These are phyloP conservation scores for Passalora sequoiae DNA, from an alignment of 2,329 filamentous ascomycete genomes.

Conservation along the genomic window DNA sequence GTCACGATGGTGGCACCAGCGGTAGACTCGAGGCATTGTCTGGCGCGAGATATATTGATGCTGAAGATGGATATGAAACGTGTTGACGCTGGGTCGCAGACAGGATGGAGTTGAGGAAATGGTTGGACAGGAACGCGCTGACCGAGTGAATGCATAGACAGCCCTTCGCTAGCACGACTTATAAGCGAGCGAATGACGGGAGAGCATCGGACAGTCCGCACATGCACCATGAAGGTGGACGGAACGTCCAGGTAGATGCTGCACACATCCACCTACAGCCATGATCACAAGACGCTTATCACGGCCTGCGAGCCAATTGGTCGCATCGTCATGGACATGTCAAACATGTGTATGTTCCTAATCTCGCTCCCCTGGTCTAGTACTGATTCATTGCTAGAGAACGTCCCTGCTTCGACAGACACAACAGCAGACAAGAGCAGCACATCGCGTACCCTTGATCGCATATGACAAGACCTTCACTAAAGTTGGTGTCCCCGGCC, in stretches of 20 bases:
- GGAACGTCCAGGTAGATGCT: too few species aligned
- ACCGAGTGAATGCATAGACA: neutral
- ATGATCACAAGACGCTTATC: constrained; percentile 32
- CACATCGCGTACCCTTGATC: constrained; percentile 48
- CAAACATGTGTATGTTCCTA: constrained; percentile 26
- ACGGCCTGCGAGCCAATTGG: constrained; percentile 23
- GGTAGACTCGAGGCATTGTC: constrained; percentile 17
- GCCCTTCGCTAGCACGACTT: neutral
- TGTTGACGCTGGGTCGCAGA: constrained; percentile 17
- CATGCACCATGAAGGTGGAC: too few species aligned
- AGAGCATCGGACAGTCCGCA: neutral
- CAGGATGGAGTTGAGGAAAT: constrained; percentile 2
- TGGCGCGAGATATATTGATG: constrained; percentile 13
- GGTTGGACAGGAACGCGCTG: constrained; percentile 14
- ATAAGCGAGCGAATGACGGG: neutral
- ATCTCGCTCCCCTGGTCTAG: neutral
- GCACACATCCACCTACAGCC: constrained; percentile 10
- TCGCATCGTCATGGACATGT: constrained; percentile 27
- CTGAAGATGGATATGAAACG: constrained; percentile 17
- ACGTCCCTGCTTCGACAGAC: constrained; percentile 12
- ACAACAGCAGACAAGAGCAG: constrained; percentile 22
- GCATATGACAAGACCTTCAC: constrained; percentile 42
- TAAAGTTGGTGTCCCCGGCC: constrained; percentile 57
- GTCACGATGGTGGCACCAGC: constrained; percentile 19
- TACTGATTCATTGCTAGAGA: constrained; percentile 7